Evolutionary conservation across 2,329 filamentous ascomycete species (phyloP).

Genomic region (Trichophyton benhamiae): DNA sequence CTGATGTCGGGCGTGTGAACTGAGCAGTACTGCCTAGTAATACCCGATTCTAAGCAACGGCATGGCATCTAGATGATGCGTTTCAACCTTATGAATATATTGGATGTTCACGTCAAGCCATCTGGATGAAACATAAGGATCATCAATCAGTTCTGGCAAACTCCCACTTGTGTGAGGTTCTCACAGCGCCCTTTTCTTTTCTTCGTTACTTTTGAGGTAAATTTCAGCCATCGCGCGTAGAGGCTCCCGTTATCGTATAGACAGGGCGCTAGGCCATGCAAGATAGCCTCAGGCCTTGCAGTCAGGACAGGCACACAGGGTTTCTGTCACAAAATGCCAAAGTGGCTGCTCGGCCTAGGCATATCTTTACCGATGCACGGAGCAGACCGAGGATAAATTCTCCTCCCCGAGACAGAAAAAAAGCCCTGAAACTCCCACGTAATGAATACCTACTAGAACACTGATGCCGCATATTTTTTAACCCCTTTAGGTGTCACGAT

Average conservation of each 20-base stretch:
- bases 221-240: not conserved
- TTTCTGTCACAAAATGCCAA: too few relatives aligned
- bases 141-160: not conserved
- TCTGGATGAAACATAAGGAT: conserved; percentile 1
- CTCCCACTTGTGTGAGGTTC: not conserved
- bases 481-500: not conserved
- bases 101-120: not conserved
- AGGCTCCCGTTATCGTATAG: not conserved
- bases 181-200: not conserved
- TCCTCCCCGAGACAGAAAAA: not conserved
- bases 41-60: not conserved
- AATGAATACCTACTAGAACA: not conserved
- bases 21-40: not conserved
- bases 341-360: too few relatives aligned
- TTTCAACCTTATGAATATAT: not conserved
- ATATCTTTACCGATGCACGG: not conserved
- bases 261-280: not conserved
- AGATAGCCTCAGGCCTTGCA: not conserved
- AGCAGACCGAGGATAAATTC: not conserved
- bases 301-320: too few relatives aligned
- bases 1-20: not conserved
- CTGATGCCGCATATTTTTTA: not conserved
- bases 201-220: not conserved
- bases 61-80: not conserved
- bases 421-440: not conserved